A percentile compares a stretch with the other conserved stretches of the same genome.
Evolutionary conservation across 1,139 yeast genomes (phyloP).

Genomic region (Yamadazyma aaseri): DNA sequence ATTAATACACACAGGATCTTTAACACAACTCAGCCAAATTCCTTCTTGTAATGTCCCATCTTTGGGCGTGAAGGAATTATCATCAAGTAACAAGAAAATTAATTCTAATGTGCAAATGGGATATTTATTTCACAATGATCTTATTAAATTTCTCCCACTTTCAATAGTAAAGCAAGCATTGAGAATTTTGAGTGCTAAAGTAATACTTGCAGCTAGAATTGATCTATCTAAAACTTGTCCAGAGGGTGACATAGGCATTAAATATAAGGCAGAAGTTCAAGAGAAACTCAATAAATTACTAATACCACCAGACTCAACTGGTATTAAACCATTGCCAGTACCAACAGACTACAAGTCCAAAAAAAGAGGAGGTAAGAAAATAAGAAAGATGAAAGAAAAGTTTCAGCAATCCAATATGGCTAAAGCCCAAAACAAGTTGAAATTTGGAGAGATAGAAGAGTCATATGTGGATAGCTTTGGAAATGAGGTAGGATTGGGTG

Average conservation of each 20-base stretch:
- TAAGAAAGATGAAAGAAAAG: conserved; percentile 77
- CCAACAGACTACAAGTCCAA: conserved; percentile 79
- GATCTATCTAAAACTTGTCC: conserved; percentile 52
- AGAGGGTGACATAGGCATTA: conserved; percentile 56
- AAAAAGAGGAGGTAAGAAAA: conserved; percentile 82
- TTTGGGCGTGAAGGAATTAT: conserved; percentile 63
- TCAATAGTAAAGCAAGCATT: conserved; percentile 68
- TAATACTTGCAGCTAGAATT: conserved; percentile 79
- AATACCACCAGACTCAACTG: conserved; percentile 72
- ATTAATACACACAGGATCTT: conserved; percentile 68
- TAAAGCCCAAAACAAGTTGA: conserved; percentile 81
- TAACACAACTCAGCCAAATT: conserved; percentile 62
- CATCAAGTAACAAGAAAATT: conserved; percentile 28
- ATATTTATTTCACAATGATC: conserved; percentile 50
- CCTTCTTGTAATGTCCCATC: conserved; percentile 87
- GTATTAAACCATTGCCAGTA: conserved; percentile 74
- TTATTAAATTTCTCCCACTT: conserved; percentile 55
- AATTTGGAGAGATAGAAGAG: conserved; percentile 73
- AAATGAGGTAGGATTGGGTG: conserved; percentile 80
- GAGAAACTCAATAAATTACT: conserved; percentile 67
- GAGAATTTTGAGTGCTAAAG: conserved; percentile 77
- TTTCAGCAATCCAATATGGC: conserved; percentile 79
- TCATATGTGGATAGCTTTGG: conserved; percentile 65
- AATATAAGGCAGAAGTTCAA: conserved; percentile 59
- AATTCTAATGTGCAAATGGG: conserved; percentile 60